A percentile compares a stretch with the other conserved stretches of the same genome.
These are phyloP conservation scores for Pythium rishiriense DNA, from an alignment of 352 stramenopile species.

Conservation along the genomic window DNA sequence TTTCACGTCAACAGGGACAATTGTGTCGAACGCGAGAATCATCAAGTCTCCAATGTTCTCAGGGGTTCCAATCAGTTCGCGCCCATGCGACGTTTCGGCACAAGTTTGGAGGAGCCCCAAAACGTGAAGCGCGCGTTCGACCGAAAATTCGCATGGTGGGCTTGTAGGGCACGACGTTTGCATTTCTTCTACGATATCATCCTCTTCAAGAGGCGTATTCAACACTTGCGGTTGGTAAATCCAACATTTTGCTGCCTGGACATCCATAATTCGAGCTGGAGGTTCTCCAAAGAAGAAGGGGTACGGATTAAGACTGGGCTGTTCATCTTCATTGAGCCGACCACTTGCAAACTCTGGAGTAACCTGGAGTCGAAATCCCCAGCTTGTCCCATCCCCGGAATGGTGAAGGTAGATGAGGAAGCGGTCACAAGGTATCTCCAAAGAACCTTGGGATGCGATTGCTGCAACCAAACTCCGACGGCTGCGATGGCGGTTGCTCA, in stretches of 20 bases:
- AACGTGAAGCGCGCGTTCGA: constrained; percentile 63
- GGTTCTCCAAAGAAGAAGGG: constrained; percentile 76
- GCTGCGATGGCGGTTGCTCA: constrained; percentile 56
- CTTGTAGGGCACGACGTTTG: constrained; percentile 43
- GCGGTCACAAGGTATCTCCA: constrained; percentile 66
- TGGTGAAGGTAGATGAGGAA: constrained; percentile 81
- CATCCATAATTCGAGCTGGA: constrained; percentile 47
- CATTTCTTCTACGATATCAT: constrained; percentile 52
- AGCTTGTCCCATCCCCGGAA: constrained; percentile 46
- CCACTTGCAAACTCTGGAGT: constrained; percentile 44
- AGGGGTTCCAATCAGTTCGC: constrained; percentile 48
- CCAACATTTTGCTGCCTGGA: constrained; percentile 61
- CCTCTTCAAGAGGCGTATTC: constrained; percentile 46
- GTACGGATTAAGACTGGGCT: constrained; percentile 49
- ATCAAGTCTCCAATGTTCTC: constrained; percentile 69
- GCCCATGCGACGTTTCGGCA: constrained; percentile 50
- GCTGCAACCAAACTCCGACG: constrained; percentile 29
- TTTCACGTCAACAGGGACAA: constrained; percentile 47
- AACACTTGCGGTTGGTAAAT: constrained; percentile 59
- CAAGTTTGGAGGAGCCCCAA: constrained; percentile 67
- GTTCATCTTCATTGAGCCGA: background rate
- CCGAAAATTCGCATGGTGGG: constrained; percentile 31
- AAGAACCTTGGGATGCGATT: constrained; percentile 23
- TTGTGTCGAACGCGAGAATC: constrained; percentile 50
- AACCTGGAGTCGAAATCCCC: constrained; percentile 67